These are phyloP conservation scores for Jatropha curcas DNA, from an alignment of 345 rosid species.

Conservation along the genomic window DNA sequence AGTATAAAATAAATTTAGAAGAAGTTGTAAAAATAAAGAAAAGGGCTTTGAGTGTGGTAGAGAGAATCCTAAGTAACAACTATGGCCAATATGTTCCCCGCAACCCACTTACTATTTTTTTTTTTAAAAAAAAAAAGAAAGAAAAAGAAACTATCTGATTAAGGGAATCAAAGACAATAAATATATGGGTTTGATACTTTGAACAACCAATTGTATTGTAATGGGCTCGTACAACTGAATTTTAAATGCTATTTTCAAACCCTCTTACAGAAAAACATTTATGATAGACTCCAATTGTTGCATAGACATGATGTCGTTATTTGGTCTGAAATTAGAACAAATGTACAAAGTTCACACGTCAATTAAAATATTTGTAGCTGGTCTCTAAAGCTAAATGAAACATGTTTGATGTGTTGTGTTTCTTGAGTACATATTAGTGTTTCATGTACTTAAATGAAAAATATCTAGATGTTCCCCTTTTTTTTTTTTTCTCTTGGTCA, in stretches of 20 bases:
- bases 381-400: not conserved
- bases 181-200: not conserved
- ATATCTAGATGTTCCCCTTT: not conserved
- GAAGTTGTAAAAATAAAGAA: not conserved
- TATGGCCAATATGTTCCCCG: not conserved
- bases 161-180: not conserved
- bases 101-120: not conserved
- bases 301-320: slow-evolving; percentile 22
- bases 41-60: not conserved
- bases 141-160: not conserved
- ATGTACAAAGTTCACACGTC: not conserved
- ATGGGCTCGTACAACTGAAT: not conserved
- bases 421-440: slow-evolving; percentile 19
- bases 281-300: not conserved
- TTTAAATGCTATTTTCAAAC: not conserved
- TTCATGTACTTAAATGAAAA: not conserved
- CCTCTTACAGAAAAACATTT: no score
- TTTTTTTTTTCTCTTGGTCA: slow-evolving; percentile 7
- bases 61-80: not conserved
- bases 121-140: no score
- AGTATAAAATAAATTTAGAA: no score
- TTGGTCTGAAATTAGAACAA: not conserved
- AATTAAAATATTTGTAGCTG: not conserved
- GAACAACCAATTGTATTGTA: not conserved
- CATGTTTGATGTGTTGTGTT: slow-evolving; percentile 19